Conservation (phyloP, 768 basidiomycete genomes). For the Russula vinacea region DNA sequence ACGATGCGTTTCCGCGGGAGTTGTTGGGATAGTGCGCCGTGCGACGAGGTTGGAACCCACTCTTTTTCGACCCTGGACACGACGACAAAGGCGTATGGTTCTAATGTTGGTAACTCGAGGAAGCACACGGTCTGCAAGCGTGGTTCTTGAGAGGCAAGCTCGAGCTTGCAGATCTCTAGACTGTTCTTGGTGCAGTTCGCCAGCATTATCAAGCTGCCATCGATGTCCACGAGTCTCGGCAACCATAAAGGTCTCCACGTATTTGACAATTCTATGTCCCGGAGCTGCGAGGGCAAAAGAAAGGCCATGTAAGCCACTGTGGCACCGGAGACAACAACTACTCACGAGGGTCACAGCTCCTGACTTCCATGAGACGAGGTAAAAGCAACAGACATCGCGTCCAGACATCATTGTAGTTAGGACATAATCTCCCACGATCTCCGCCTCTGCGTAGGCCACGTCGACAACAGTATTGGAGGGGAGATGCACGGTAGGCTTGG, state of each 20-base stretch:
- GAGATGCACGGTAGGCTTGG: conserved; percentile 1
- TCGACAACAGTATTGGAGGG: conserved; percentile 2
- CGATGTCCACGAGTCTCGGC: conserved; percentile 13
- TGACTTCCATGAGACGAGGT: conserved; percentile 21
- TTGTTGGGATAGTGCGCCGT: not conserved
- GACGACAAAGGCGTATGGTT: not conserved
- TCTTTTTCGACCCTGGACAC: conserved; percentile 1
- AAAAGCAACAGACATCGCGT: not conserved
- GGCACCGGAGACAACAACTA: not conserved
- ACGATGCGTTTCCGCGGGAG: not conserved
- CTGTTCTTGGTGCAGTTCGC: conserved; percentile 3
- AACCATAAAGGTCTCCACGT: not conserved
- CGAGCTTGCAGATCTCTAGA: conserved; percentile 16
- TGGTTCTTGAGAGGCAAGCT: not conserved
- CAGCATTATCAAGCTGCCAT: conserved; percentile 8
- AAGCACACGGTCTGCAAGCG: conserved; percentile 6
- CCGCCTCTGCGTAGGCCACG: conserved; percentile 4
- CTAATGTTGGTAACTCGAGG: conserved; percentile 9
- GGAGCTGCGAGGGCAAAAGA: conserved; percentile 8
- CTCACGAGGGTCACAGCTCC: conserved; percentile 12
- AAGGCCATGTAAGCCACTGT: not conserved
- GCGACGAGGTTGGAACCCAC: conserved; percentile 11
- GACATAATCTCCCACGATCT: conserved; percentile 18
- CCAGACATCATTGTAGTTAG: conserved; percentile 6
- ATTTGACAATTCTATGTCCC: conserved; percentile 1